Evolutionary conservation across 306 rosid genomes (phyloP).

Genomic region (Sicyos edulis): DNA sequence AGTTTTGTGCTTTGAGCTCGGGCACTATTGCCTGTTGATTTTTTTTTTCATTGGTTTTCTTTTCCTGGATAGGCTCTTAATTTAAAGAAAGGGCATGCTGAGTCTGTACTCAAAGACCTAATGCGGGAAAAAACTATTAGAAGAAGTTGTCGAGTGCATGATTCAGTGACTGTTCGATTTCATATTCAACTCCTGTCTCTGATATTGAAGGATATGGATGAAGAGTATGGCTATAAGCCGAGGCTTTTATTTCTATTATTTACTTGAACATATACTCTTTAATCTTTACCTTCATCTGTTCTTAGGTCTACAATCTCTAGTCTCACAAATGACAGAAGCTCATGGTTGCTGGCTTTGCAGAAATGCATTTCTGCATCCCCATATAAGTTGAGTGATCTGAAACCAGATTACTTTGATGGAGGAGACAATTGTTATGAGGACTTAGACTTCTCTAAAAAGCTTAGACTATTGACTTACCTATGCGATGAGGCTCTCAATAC

Average conservation of each 20-base stretch:
- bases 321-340: conserved; percentile 21
- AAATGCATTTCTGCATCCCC: conserved; percentile 33
- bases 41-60: neutral
- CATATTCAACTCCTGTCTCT: conserved; percentile 37
- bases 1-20: neutral
- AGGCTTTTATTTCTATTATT: neutral
- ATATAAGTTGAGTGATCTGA: conserved; percentile 28
- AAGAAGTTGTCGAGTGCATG: conserved; percentile 34
- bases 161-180: conserved; percentile 34
- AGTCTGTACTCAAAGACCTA: conserved; percentile 38
- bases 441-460: conserved; percentile 37
- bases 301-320: conserved; percentile 24
- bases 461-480: conserved; percentile 37
- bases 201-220: conserved; percentile 36
- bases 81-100: conserved; percentile 31
- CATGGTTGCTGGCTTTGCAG: conserved; percentile 41
- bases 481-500: conserved; percentile 52
- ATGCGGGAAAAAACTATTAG: conserved; percentile 24
- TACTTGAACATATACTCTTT: neutral
- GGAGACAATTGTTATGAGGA: conserved; percentile 29
- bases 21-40: neutral
- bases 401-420: conserved; percentile 26
- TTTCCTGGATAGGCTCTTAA: conserved; percentile 29
- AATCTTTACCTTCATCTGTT: conserved; percentile 1
- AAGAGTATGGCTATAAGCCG: conserved; percentile 30